Evolutionary conservation across 2,329 filamentous ascomycete species (phyloP), one percentile per base, ranked within the genome.

Genomic region (Pseudogymnoascus sp.): DNA sequence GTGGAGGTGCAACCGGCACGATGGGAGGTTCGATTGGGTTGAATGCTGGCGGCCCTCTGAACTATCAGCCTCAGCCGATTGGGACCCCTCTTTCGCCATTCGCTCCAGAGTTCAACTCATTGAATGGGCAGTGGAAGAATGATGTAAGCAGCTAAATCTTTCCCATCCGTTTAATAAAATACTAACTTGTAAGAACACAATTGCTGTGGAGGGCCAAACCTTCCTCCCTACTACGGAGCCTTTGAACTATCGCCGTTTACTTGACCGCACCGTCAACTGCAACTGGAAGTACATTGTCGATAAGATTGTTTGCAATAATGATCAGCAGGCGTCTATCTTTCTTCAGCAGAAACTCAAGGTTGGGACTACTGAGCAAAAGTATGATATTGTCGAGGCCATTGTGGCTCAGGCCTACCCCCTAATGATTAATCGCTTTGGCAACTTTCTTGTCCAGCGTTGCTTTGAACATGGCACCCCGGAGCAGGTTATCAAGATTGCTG

Each of bases 221-320:
- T 96, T 95, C 71, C 77, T 96, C 26, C 86, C 89, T 9, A 87
- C 91, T 3, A 88, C 89, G 5, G 94, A 99, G 74, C 94, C 92
- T 9, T 82, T 97, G 68, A 97, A 99, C 74, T 99, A 97, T 70
- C 91, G 94, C 62, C 91, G 92, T 60, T 82, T 99, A 37, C 83
- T 97, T 52, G 94, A 99, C 70, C 91, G 92, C 70, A 96, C 92
- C 71, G 90, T 95, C 74, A 95, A 89, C 69, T 97, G 92, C 76
- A 95, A 99, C 76, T 99, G 92, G 94, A 95, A 94, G 76, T 96
- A 96, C 72, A 96, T 99, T 67, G 94, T 99, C 60, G 92, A 99
- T 77, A 97, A 97, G 79, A 99, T 99, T 71, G 92, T 99, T 66
- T 95, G 90, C 82, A 96, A 92, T 77, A 97, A 99, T 73, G 94